These are phyloP conservation scores for Przewalskia tangutica DNA, from an alignment of 257 asterid species.

Conservation along the genomic window DNA sequence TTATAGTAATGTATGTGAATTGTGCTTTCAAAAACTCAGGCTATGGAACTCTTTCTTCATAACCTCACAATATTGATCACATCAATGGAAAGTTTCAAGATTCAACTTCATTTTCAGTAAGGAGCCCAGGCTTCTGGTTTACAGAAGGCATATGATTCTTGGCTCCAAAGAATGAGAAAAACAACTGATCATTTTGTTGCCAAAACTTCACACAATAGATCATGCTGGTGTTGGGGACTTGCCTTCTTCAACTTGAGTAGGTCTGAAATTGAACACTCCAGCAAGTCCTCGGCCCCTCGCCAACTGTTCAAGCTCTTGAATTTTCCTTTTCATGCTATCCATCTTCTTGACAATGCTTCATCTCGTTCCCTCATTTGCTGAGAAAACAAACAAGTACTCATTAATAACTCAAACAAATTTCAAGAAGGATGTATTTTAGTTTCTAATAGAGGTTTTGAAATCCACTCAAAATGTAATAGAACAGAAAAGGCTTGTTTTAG, in stretches of 20 bases:
- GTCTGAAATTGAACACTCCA: constrained; percentile 27
- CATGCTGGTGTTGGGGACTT: constrained; percentile 13
- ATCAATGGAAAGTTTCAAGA: not conserved
- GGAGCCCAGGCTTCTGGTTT: not conserved
- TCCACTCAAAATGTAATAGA: not conserved
- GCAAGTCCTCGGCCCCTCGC: constrained; percentile 37
- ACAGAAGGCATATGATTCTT: not conserved
- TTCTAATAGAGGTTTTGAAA: not conserved
- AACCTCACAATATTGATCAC: not conserved
- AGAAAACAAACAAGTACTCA: not conserved
- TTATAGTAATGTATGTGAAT: no score
- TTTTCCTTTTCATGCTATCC: constrained; percentile 22
- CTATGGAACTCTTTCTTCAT: not conserved
- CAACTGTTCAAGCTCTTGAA: constrained; percentile 34
- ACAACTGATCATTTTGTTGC: not conserved
- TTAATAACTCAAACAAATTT: not conserved
- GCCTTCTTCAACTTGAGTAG: constrained; percentile 17
- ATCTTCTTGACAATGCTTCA: constrained; percentile 27
- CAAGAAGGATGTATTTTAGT: not conserved
- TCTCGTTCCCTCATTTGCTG: constrained; percentile 34
- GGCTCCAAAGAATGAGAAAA: constrained; percentile 16
- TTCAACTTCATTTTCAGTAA: not conserved
- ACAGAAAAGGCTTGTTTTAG: not conserved
- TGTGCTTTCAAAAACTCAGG: no score
- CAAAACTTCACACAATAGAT: not conserved